Conservation (phyloP, 305 asterid genomes). For the Stenogyne calaminthoides region DNA sequence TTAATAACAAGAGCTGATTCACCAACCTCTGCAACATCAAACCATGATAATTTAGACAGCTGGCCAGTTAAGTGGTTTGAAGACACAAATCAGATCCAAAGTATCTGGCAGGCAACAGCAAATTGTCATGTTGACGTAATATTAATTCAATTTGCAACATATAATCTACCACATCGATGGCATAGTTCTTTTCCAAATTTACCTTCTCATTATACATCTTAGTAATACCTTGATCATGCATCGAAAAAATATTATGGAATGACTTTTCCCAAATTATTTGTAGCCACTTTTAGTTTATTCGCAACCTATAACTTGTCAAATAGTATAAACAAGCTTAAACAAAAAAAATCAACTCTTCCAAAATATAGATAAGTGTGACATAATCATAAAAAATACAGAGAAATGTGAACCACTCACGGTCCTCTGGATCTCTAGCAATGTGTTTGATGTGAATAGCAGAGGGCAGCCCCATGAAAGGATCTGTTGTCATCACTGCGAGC, state of each 20-base stretch:
- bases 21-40: conserved; percentile 52
- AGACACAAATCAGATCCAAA: not conserved
- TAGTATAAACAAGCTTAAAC: not conserved
- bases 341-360: not conserved
- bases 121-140: not conserved
- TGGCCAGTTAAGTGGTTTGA: not conserved
- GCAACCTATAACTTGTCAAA: not conserved
- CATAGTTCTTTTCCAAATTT: not conserved
- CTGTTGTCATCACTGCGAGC: conserved; percentile 83
- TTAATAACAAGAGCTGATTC: conserved; percentile 67
- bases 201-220: not conserved
- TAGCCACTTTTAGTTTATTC: not conserved
- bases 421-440: conserved; percentile 58
- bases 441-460: conserved; percentile 85
- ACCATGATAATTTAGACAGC: conserved; percentile 17
- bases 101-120: not conserved
- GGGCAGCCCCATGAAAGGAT: conserved; percentile 79
- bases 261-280: not conserved
- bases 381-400: not conserved
- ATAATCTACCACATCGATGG: not conserved
- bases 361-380: conserved; percentile 9
- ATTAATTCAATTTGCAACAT: not conserved
- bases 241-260: not conserved
- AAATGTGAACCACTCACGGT: conserved; percentile 56
- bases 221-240: not conserved